Base-by-base conservation (phyloP, 2,329 filamentous ascomycete genomes). In the Aspergillus niger region DNA sequence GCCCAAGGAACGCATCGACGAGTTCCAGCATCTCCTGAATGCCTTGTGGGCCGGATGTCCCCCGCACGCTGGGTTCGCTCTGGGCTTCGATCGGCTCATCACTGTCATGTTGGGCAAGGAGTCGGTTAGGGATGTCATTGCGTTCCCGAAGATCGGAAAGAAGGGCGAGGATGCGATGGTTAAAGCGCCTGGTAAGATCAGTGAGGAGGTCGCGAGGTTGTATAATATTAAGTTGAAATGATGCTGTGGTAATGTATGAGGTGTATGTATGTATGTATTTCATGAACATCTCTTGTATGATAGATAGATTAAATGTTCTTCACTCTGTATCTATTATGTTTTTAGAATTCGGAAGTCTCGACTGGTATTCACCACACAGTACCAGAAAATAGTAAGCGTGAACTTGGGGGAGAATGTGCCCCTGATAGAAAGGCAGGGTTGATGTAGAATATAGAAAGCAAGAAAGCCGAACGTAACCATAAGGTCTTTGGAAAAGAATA, bases 121-220 rank as follows among this genome's bases (percentile, higher is more conserved):
- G 10, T 92, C 89, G 1, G 89, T 99, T 3, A 83, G 91, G 61
- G 94, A 99, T 78, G 94, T 99, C 1, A 97, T 99, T 76, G 93
- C 93, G 0, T 99, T 99, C 72, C 96, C 95, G 0, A 99, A 99
- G 81, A 93, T 87, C 63, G 92, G 92, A 63, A 92, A 88, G 73
- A 93, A 94, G 0, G 91, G 95, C 0, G 91, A 96, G 72, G 95
- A 99, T 77, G 77, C 87, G 59, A 85, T 96, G 76, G 91, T 96
- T 2, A 87, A 86, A 68, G 91, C 91, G 63, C 95, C 95, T 0
- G 88, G 88, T 54, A 75, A 74, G 64, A 81, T 96, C 65, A 90
- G 84, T 0, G 78, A 85, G 60, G 84, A 85, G 62, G 82, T 85
- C 61, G 74, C 87, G 69, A 74, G 78, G 63, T 85, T 82, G 2